Percentiles rank a stretch among this genome's conserved stretches.
Conservation (phyloP, 108 stramenopile genomes). For the Conticribra guillardii region DNA sequence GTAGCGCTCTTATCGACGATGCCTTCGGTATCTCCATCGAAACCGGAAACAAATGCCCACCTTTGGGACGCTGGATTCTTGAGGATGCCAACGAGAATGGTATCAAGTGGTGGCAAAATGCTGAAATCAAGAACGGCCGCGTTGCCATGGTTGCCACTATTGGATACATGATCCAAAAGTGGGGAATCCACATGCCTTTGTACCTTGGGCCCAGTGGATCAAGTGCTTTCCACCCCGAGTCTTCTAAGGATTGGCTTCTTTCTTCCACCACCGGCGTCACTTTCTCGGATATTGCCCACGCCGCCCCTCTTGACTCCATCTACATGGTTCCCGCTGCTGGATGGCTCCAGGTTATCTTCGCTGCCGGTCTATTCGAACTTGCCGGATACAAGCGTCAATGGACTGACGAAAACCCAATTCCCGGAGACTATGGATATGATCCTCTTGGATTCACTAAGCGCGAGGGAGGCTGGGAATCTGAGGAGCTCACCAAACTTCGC, state of each 20-base stretch:
- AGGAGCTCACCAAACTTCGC: slow-evolving; percentile 68
- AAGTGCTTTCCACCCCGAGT: slow-evolving; percentile 69
- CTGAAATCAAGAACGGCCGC: slow-evolving; percentile 81
- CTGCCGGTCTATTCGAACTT: slow-evolving; percentile 72
- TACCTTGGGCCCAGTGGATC: slow-evolving; percentile 78
- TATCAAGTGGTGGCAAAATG: slow-evolving; percentile 83
- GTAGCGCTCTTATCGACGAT: slow-evolving; percentile 58
- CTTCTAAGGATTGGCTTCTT: slow-evolving; percentile 39
- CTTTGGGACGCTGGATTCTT: slow-evolving; percentile 66
- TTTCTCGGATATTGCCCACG: slow-evolving; percentile 68
- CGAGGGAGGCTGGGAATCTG: slow-evolving; percentile 59
- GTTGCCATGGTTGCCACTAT: slow-evolving; percentile 82
- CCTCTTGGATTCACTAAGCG: slow-evolving; percentile 84
- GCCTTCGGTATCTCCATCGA: slow-evolving; percentile 73
- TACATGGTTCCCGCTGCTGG: slow-evolving; percentile 67
- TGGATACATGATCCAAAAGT: slow-evolving; percentile 75
- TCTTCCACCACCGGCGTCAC: slow-evolving; percentile 57
- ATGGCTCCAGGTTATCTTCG: slow-evolving; percentile 70
- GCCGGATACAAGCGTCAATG: slow-evolving; percentile 74
- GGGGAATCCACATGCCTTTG: slow-evolving; percentile 75
- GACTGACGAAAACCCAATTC: slow-evolving; percentile 57
- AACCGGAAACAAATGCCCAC: slow-evolving; percentile 80
- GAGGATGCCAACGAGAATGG: slow-evolving; percentile 69
- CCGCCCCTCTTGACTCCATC: slow-evolving; percentile 74
- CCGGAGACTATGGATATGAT: slow-evolving; percentile 81